phyloP scores from a whole-genome alignment of 495 filamentous ascomycete genomes.

The Oleoguttula mirabilis region DNA sequence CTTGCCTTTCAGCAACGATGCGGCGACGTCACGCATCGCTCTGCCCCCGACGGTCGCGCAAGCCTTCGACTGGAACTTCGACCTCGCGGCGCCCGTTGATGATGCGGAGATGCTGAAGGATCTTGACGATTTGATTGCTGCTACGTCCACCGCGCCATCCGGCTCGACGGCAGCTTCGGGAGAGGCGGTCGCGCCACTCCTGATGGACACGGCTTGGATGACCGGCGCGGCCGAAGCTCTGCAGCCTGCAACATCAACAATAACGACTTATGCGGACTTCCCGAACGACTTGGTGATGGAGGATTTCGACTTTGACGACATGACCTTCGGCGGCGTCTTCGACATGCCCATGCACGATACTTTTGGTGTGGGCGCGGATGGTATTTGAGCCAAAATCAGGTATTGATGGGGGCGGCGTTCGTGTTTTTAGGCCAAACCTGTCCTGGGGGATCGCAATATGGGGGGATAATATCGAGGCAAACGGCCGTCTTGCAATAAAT shows the following conservation, averaged over 20 bases:
- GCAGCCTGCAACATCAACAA: not conserved
- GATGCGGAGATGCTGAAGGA: not conserved
- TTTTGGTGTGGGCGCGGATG: too few relatives aligned
- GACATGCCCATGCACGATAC: conserved; percentile 8
- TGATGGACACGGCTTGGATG: not conserved
- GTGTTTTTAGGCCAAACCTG: too few relatives aligned
- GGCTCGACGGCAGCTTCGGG: not conserved
- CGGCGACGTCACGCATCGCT: conserved; percentile 5
- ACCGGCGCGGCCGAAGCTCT: not conserved
- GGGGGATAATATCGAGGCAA: too few relatives aligned
- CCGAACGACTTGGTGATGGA: not conserved
- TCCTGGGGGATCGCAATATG: too few relatives aligned
- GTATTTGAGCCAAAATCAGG: too few relatives aligned
- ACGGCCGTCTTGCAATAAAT: too few relatives aligned
- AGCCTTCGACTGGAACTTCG: conserved; percentile 4
- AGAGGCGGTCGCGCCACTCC: not conserved
- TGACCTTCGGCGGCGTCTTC: conserved; percentile 1
- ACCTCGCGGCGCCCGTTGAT: not conserved
- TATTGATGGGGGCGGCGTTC: too few relatives aligned
- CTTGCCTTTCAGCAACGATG: conserved; percentile 8
- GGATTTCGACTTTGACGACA: not conserved
- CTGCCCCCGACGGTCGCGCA: not conserved
- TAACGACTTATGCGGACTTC: not conserved
- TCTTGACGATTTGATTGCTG: not conserved
- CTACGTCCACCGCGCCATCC: not conserved